These are phyloP conservation scores for Wolfiporia cocos DNA, from an alignment of 1,284 basidiomycete species.

Conservation along the genomic window DNA sequence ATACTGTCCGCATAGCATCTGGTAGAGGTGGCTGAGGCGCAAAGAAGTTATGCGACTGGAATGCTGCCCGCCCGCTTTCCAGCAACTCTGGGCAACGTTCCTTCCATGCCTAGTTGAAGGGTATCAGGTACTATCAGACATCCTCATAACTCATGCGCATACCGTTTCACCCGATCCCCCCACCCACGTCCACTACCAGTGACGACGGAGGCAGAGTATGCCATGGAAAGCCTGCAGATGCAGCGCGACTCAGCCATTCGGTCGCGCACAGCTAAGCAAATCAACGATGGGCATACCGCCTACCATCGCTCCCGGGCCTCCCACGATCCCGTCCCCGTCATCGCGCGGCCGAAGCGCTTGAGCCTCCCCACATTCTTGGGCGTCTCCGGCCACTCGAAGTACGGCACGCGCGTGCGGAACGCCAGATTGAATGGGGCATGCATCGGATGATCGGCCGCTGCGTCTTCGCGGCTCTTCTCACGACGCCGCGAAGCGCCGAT, in stretches of 20 bases:
- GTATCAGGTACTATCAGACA: conserved; percentile 22
- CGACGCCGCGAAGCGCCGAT: too few relatives aligned
- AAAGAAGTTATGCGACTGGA: conserved; percentile 74
- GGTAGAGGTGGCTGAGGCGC: conserved; percentile 46
- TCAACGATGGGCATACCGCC: conserved; percentile 34
- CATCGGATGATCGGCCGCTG: conserved; percentile 14
- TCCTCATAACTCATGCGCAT: conserved; percentile 55
- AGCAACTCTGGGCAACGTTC: conserved; percentile 55
- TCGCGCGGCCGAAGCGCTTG: conserved; percentile 62
- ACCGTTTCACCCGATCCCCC: conserved; percentile 67
- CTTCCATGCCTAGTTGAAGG: conserved; percentile 59
- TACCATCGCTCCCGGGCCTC: conserved; percentile 35
- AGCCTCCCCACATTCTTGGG: conserved; percentile 34
- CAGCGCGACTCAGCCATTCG: too few relatives aligned
- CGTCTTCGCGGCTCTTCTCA: background rate
- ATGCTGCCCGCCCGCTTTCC: conserved; percentile 45
- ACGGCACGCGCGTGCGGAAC: conserved; percentile 26
- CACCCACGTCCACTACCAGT: conserved; percentile 67
- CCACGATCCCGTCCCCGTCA: conserved; percentile 62
- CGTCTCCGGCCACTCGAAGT: conserved; percentile 34
- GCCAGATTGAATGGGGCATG: conserved; percentile 30
- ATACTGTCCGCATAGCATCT: too few relatives aligned
- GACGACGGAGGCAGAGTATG: conserved; percentile 40
- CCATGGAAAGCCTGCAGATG: conserved; percentile 68
- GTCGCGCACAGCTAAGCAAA: too few relatives aligned